Percentiles rank a stretch among this genome's conserved stretches.
Evolutionary conservation across 192 early-diverging fungal species (phyloP).

Genomic region (Backusella morwellensis): DNA sequence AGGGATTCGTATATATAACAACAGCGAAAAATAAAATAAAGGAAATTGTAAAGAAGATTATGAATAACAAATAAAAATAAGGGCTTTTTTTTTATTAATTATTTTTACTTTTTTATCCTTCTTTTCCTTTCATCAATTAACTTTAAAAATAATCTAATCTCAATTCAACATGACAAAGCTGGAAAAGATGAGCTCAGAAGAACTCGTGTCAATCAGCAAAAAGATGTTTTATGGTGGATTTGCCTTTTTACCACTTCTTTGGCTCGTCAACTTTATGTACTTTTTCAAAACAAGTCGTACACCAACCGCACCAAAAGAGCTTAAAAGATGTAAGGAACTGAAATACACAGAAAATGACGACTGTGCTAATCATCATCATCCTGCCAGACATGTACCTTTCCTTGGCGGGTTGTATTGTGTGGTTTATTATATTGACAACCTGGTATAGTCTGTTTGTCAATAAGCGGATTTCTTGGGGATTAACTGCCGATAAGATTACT

Average conservation of each 20-base stretch:
- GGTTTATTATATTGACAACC: slow-evolving; percentile 45
- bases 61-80: background rate
- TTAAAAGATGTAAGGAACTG: slow-evolving; percentile 51
- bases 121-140: background rate
- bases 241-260: slow-evolving; percentile 60
- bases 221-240: slow-evolving; percentile 59
- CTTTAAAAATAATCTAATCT: background rate
- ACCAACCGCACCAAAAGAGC: slow-evolving; percentile 34
- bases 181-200: slow-evolving; percentile 50
- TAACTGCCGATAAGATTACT: slow-evolving; percentile 49
- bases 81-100: background rate
- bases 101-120: background rate
- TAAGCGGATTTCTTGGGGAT: slow-evolving; percentile 58
- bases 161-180: slow-evolving; percentile 29
- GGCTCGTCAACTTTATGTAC: slow-evolving; percentile 71
- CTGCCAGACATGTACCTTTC: slow-evolving; percentile 49
- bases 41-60: too few relatives aligned
- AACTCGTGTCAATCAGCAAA: slow-evolving; percentile 56
- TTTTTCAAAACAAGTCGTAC: slow-evolving; percentile 46
- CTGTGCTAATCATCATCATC: too few relatives aligned
- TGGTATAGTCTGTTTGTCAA: slow-evolving; percentile 66
- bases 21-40: too few relatives aligned
- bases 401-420: slow-evolving; percentile 43
- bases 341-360: too few relatives aligned
- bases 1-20: too few relatives aligned